phyloP scores from a whole-genome alignment of 495 filamentous ascomycete genomes.

The Hypoxylon trugodes region DNA sequence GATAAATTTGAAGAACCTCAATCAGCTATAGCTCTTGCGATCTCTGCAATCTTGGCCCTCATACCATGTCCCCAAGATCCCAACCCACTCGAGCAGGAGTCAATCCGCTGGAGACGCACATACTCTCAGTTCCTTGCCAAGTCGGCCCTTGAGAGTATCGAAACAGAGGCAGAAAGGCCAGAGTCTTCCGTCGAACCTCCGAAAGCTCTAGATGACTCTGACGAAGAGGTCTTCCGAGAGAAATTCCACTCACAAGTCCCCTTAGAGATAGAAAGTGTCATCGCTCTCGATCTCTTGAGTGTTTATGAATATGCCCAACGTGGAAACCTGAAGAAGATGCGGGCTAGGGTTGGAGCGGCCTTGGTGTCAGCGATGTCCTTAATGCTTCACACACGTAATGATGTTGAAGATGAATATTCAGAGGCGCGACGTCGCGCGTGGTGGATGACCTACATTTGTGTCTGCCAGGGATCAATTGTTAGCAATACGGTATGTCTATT shows the following conservation, averaged over 20 bases:
- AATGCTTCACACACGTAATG: slow-evolving; percentile 57
- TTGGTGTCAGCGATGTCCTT: slow-evolving; percentile 63
- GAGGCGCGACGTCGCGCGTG: slow-evolving; percentile 66
- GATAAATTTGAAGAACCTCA: slow-evolving; percentile 57
- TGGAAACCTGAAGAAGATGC: slow-evolving; percentile 69
- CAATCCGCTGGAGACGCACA: slow-evolving; percentile 58
- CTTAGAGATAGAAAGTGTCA: slow-evolving; percentile 62
- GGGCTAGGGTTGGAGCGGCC: slow-evolving; percentile 65
- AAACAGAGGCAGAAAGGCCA: slow-evolving; percentile 64
- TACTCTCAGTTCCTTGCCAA: slow-evolving; percentile 66
- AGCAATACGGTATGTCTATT: slow-evolving; percentile 61
- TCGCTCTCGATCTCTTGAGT: slow-evolving; percentile 64
- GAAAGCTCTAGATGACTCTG: slow-evolving; percentile 58
- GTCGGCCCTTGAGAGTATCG: slow-evolving; percentile 61
- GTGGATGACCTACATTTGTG: slow-evolving; percentile 73
- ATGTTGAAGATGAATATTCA: slow-evolving; percentile 56
- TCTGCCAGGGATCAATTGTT: slow-evolving; percentile 67
- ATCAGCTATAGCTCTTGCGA: slow-evolving; percentile 63
- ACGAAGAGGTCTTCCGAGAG: slow-evolving; percentile 53
- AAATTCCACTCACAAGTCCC: slow-evolving; percentile 62
- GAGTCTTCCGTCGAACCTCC: slow-evolving; percentile 62
- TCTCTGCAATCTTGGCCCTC: slow-evolving; percentile 64
- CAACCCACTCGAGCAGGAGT: slow-evolving; percentile 54
- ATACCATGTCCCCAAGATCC: slow-evolving; percentile 63
- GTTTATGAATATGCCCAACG: slow-evolving; percentile 69